These are phyloP conservation scores for Candida insectalens DNA, from an alignment of 805 yeast genomes.

Conservation along the genomic window DNA sequence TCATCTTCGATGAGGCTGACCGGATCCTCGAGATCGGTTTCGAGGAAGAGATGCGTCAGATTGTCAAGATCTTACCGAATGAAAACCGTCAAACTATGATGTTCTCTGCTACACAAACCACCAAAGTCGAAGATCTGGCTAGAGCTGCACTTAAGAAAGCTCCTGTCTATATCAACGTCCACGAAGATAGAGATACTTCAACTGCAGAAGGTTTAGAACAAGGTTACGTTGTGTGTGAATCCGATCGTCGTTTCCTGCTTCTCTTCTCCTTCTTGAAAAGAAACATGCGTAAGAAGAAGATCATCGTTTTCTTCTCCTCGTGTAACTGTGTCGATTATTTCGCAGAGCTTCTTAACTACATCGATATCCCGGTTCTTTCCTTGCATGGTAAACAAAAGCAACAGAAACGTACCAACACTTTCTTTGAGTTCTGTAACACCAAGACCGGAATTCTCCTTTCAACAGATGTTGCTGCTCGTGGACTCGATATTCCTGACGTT, in stretches of 20 bases:
- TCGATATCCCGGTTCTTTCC: conserved; percentile 93
- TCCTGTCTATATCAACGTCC: conserved; percentile 90
- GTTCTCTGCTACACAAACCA: conserved; percentile 98
- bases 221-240: conserved; percentile 96
- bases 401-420: conserved; percentile 96
- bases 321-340: conserved; percentile 96
- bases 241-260: conserved; percentile 85
- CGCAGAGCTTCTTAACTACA: conserved; percentile 89
- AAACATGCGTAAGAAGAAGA: conserved; percentile 85
- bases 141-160: conserved; percentile 92
- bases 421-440: conserved; percentile 96
- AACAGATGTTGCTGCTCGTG: conserved; percentile 99
- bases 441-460: conserved; percentile 87
- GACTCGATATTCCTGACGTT: conserved; percentile 95
- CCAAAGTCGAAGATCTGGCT: conserved; percentile 97
- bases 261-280: conserved; percentile 90
- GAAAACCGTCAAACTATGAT: conserved; percentile 94
- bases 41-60: conserved; percentile 98
- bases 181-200: conserved; percentile 68
- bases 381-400: conserved; percentile 98
- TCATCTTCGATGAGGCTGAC: conserved; percentile 96
- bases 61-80: conserved; percentile 84
- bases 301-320: conserved; percentile 90
- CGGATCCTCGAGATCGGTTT: conserved; percentile 95
- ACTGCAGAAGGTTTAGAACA: conserved; percentile 97